Evolutionary conservation across 2,329 filamentous ascomycete genomes (phyloP).

Genomic region (Colletotrichum orbiculare): DNA sequence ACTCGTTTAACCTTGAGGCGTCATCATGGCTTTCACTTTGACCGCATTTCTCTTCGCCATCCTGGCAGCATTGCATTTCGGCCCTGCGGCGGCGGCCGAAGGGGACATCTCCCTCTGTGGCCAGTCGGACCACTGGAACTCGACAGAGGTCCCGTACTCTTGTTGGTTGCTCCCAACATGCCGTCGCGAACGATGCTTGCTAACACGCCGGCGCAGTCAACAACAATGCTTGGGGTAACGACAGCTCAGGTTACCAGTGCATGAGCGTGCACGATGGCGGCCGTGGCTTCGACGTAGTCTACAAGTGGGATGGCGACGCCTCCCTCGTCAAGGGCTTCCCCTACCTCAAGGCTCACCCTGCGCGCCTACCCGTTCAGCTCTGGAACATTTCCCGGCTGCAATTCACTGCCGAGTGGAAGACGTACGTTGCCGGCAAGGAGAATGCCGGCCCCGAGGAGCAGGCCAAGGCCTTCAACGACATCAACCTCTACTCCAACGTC

Average conservation of each 20-base stretch:
- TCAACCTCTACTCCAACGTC: slow-evolving; percentile 34
- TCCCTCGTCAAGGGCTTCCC: slow-evolving; percentile 34
- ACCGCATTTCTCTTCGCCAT: slow-evolving; percentile 1
- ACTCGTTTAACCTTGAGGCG: not conserved
- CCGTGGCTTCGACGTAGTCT: slow-evolving; percentile 27
- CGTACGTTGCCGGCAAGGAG: slow-evolving; percentile 30
- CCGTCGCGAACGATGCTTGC: not conserved
- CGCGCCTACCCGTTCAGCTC: slow-evolving; percentile 27
- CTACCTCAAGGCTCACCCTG: slow-evolving; percentile 31
- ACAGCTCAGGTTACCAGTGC: slow-evolving; percentile 35
- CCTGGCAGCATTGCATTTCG: slow-evolving; percentile 17
- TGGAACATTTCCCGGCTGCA: slow-evolving; percentile 33
- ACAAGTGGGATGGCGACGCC: slow-evolving; percentile 33
- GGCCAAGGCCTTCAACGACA: slow-evolving; percentile 22
- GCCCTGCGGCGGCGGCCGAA: slow-evolving; percentile 7
- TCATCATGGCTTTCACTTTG: slow-evolving; percentile 16
- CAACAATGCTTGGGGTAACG: slow-evolving; percentile 35
- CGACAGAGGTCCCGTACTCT: slow-evolving; percentile 33
- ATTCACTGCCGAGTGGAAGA: slow-evolving; percentile 31
- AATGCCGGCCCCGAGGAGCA: slow-evolving; percentile 21
- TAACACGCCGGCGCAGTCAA: slow-evolving; percentile 20
- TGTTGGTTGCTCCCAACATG: slow-evolving; percentile 9
- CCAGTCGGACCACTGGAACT: slow-evolving; percentile 35
- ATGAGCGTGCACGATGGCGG: slow-evolving; percentile 29
- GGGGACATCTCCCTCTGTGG: slow-evolving; percentile 29